Evolutionary conservation across 495 filamentous ascomycete species (phyloP).

Genomic region (Trichoderma erinaceum): DNA sequence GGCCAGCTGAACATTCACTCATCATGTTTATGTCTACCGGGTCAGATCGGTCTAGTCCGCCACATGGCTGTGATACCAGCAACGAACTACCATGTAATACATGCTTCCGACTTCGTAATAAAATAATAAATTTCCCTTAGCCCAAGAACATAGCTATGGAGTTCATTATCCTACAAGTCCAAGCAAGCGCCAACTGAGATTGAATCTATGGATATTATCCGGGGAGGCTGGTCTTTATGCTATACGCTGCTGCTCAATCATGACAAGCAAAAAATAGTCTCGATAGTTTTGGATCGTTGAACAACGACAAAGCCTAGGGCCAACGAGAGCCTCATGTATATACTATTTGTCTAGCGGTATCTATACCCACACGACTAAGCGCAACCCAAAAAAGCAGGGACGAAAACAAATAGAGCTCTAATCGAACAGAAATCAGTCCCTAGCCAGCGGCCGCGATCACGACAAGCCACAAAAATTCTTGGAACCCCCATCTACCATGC

Average conservation of each 20-base stretch:
- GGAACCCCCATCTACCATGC: background rate
- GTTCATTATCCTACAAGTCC: background rate
- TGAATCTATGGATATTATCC: background rate
- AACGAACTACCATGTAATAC: too few species aligned
- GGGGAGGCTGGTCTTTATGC: background rate
- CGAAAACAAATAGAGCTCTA: background rate
- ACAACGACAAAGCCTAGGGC: background rate
- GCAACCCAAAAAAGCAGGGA: background rate
- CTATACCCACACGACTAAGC: background rate
- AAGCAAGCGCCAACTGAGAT: background rate
- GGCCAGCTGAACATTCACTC: too few species aligned
- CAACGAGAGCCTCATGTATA: background rate
- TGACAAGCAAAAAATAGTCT: background rate
- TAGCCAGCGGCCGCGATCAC: background rate
- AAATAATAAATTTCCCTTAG: background rate
- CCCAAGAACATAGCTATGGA: background rate
- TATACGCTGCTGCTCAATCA: background rate
- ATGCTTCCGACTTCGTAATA: background rate
- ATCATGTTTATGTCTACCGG: too few species aligned
- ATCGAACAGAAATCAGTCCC: background rate
- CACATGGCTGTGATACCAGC: too few species aligned
- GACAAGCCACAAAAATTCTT: background rate
- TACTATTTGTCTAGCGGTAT: constrained; percentile 4
- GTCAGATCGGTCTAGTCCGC: too few species aligned
- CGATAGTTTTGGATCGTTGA: background rate